Percentiles rank a stretch among this genome's conserved stretches.
These are phyloP conservation scores for Hanseniaspora sp. DNA, from an alignment of 1,139 yeast genomes.

Conservation along the genomic window DNA sequence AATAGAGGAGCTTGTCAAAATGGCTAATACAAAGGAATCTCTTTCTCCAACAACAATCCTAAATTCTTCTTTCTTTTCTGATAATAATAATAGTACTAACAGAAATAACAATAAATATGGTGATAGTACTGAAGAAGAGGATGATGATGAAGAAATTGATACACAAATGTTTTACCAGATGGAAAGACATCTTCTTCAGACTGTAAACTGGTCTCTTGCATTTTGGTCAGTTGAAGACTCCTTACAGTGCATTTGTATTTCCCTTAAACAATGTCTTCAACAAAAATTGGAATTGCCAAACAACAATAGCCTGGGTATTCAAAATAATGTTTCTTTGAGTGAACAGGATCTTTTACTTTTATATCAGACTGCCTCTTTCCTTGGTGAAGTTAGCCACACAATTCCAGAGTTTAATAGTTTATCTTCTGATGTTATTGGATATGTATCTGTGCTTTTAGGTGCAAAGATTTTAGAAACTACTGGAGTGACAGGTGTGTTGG, in stretches of 20 bases:
- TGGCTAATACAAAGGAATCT: constrained; percentile 42
- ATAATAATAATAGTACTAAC: neutral
- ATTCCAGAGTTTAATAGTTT: constrained; percentile 55
- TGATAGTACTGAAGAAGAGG: neutral
- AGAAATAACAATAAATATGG: no score
- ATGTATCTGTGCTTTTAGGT: constrained; percentile 61
- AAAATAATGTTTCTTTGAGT: constrained; percentile 18
- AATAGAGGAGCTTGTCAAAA: constrained; percentile 60
- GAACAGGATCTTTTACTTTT: constrained; percentile 22
- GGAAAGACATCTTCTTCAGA: constrained; percentile 80
- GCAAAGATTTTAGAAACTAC: constrained; percentile 40
- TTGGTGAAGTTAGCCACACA: constrained; percentile 68
- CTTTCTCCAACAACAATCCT: neutral
- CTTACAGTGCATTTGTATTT: constrained; percentile 14
- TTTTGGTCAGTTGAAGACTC: constrained; percentile 17
- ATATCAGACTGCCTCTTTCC: constrained; percentile 19
- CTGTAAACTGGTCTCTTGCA: constrained; percentile 59
- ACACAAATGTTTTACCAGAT: constrained; percentile 85
- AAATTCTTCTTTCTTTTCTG: neutral
- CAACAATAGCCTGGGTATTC: constrained; percentile 17
- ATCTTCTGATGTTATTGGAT: constrained; percentile 53
- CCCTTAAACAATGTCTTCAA: constrained; percentile 6
- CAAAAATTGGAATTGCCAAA: no score
- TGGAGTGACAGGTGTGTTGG: neutral
- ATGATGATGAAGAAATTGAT: constrained; percentile 51